Base-by-base conservation (phyloP, 371 early-diverging fungal species). In the Mortierella sp. region DNA sequence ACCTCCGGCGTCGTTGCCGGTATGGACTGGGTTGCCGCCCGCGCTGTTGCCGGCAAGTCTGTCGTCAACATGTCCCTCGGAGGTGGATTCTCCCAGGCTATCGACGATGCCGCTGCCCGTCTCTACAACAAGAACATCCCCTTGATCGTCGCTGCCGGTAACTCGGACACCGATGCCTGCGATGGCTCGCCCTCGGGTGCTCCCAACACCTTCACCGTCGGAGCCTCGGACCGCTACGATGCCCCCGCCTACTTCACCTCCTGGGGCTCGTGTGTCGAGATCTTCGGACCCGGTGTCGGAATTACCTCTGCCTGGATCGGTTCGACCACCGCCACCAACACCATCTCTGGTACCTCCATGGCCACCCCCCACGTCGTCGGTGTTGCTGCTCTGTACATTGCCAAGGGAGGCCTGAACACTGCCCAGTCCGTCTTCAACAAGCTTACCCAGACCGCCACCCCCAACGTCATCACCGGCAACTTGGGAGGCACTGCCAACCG, bases 61-160 rank as follows among this genome's bases (percentile, higher is more conserved):
- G 61, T 73, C 8, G 85, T 90, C 76, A 92, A 91, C 77, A 86
- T 92, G 83, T 92, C 91, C 1, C 77, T 93, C 1, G 91, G 90
- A 52, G 92, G 92, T 31, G 86, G 87, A 26, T 85, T 79, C 63
- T 86, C 87, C 34, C 58, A 71, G 19, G 84, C 86, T 4, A 64
- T 92, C 22, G 78, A 87, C 64, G 72, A 69, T n/a, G 88, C 89
- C 4, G 85, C 77, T 43, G 43, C 2, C n/a, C 61, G 65, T 5
- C 77, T 85, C 63, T 77, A 70, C 43, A 31, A 47, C 16, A 63
- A 55, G 61, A 80, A 86, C 79, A 76, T 86, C 34, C 58, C 80
- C 66, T 80, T 91, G 70, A 70, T 68, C 64, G 95, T 94, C 55
- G 97, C 98, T 50, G 98, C 97, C 11, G 97, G 97, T 29, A 98